A percentile compares a stretch with the other conserved stretches of the same genome.
These are phyloP conservation scores for Cutaneotrichosporon sp. DNA, from an alignment of 1,284 basidiomycete species.

Conservation along the genomic window DNA sequence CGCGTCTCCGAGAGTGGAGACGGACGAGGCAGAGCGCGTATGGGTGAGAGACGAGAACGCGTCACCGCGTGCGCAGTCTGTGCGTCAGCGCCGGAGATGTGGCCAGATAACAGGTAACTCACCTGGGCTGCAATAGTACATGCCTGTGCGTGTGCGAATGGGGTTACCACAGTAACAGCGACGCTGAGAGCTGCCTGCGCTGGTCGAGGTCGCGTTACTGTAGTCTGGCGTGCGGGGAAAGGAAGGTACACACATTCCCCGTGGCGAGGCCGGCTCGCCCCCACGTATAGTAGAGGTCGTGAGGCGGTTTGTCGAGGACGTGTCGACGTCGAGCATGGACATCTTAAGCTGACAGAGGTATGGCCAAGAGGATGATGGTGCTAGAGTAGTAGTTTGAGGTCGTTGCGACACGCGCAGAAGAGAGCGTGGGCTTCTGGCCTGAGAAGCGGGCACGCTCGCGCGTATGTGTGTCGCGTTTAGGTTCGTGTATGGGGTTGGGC, in stretches of 20 bases:
- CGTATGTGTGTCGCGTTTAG: not conserved
- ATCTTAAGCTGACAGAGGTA: not conserved
- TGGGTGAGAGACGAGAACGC: slow-evolving; percentile 51
- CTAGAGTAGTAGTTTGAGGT: not conserved
- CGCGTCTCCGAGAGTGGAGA: slow-evolving; percentile 26
- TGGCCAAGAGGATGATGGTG: slow-evolving; percentile 4
- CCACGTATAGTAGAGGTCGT: slow-evolving; percentile 15
- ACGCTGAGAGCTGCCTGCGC: slow-evolving; percentile 2
- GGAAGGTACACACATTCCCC: not conserved
- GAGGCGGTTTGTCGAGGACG: slow-evolving; percentile 10
- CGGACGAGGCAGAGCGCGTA: slow-evolving; percentile 27
- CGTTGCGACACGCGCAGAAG: not conserved
- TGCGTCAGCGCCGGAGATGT: slow-evolving; percentile 5
- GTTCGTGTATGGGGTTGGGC: slow-evolving; percentile 2
- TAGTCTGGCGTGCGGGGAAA: slow-evolving; percentile 12
- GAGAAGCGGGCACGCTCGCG: slow-evolving; percentile 9
- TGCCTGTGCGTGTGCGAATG: slow-evolving; percentile 37
- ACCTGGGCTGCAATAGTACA: slow-evolving; percentile 51
- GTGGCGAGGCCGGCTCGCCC: slow-evolving; percentile 21
- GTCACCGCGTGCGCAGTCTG: slow-evolving; percentile 50
- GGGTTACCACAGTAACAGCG: slow-evolving; percentile 44
- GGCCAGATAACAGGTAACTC: slow-evolving; percentile 20
- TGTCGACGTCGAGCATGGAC: slow-evolving; percentile 15
- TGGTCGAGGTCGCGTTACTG: slow-evolving; percentile 1
- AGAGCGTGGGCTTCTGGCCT: slow-evolving; percentile 11